Percentiles rank a stretch among this genome's conserved stretches.
phyloP scores from a whole-genome alignment of 371 early-diverging fungal species.

The Mortierella polycephala region DNA sequence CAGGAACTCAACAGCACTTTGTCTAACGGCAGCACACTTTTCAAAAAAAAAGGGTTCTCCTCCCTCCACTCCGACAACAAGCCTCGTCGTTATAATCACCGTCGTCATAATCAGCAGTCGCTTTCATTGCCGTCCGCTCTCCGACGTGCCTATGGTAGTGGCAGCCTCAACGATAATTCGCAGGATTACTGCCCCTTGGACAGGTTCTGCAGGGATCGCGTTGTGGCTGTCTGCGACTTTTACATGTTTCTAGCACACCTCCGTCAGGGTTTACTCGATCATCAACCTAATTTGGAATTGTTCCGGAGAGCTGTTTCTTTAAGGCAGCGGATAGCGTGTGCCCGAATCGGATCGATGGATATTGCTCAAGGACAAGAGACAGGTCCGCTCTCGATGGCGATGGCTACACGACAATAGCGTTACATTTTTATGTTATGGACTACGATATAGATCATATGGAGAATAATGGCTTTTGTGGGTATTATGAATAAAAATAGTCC shows the following conservation, averaged over 20 bases:
- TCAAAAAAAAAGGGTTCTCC: too few relatives aligned
- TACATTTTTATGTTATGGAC: background rate
- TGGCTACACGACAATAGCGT: background rate
- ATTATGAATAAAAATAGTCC: background rate
- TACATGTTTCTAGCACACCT: constrained; percentile 90
- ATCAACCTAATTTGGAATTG: constrained; percentile 76
- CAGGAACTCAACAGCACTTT: constrained; percentile 4
- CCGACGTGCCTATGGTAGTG: background rate
- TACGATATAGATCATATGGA: background rate
- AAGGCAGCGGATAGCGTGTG: constrained; percentile 37
- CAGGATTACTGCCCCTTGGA: constrained; percentile 84
- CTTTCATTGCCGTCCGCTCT: background rate
- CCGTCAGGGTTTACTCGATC: constrained; percentile 84
- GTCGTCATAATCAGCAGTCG: too few relatives aligned
- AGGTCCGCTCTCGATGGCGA: background rate
- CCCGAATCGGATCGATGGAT: constrained; percentile 44
- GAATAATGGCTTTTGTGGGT: too few relatives aligned
- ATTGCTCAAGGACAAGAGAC: constrained; percentile 12
- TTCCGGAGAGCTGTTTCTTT: constrained; percentile 55
- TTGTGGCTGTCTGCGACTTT: constrained; percentile 93
- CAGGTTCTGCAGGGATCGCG: constrained; percentile 84
- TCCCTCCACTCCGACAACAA: constrained; percentile 56
- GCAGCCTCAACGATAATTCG: background rate
- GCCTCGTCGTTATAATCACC: too few relatives aligned
- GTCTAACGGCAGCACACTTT: too few relatives aligned